Evolutionary conservation across 2,329 filamentous ascomycete species (phyloP), one percentile per base, ranked within the genome.

Genomic region (Claviceps arundinis): DNA sequence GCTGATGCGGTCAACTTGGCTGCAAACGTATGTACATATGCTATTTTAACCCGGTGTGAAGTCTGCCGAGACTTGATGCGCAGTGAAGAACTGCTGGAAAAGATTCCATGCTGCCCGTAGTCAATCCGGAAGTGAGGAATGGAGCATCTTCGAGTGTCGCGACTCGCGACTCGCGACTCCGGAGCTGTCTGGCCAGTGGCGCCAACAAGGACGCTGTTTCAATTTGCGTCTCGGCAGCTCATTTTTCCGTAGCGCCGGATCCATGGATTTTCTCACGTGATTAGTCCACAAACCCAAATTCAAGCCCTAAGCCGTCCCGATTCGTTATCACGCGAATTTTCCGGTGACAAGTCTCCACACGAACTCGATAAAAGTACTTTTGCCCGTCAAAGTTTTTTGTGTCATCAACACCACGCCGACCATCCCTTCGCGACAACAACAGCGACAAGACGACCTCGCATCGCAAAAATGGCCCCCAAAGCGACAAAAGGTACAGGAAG

Each of bases 401-500:
- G 41, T 19, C 8, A 11, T 34, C 30, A 2, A 43, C 8, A 43
- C 4, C 19, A 3, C 19, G 41, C 19, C 19, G 19, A 42, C 11
- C 5, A 24, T 16, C 16, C 24, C 22, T 8, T 30, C 19, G 43
- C 43, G 43, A 30, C 43, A 22, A 26, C 43, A 16, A 26, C 43
- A 43, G 14, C 41, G 41, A 43, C 41, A 24, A 43, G 11, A 45
- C 44, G 17, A 34, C 24, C 30, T 16, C 24, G 22, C 14, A 46
- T 34, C 24, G 26, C 44, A 34, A 47, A 30, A 47, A 37, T 47
- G 30, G 45, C 30, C 17, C 45, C 45, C 30, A 47, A 47, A 17
- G 17, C 44, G 44, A 47, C 45, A 37, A 47, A 47, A 47, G 45
- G 30, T 41, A 49, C 47, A 49, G 47, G 47, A 42, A 82, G 76